These are phyloP conservation scores for Phlebiopsis gigantea DNA, from an alignment of 768 basidiomycete genomes.

Conservation along the genomic window DNA sequence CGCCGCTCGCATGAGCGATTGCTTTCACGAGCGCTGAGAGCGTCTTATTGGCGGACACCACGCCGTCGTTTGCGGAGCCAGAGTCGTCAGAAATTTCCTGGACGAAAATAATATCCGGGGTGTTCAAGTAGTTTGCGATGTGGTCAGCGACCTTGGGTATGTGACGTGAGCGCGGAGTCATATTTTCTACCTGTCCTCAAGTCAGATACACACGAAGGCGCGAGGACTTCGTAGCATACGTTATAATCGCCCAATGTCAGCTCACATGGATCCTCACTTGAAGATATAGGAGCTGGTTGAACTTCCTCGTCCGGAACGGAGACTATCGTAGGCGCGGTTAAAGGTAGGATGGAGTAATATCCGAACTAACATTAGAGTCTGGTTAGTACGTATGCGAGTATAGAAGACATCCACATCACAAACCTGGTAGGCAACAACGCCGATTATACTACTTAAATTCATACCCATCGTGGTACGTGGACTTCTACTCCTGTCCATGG, in stretches of 20 bases:
- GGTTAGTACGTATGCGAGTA: neutral
- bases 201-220: neutral
- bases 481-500: conserved; percentile 49
- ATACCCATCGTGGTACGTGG: conserved; percentile 44
- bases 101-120: conserved; percentile 56
- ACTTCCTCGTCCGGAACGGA: conserved; percentile 30
- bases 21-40: conserved; percentile 43
- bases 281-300: conserved; percentile 34
- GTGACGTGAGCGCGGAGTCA: conserved; percentile 44
- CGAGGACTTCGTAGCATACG: conserved; percentile 32
- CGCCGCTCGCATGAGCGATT: conserved; percentile 36
- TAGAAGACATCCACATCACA: neutral
- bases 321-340: conserved; percentile 46
- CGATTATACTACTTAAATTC: conserved; percentile 44
- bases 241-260: conserved; percentile 60
- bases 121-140: conserved; percentile 41
- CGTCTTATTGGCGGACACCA: conserved; percentile 48
- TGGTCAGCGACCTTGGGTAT: conserved; percentile 46
- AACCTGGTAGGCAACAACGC: conserved; percentile 50
- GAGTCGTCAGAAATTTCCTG: conserved; percentile 64
- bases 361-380: conserved; percentile 25
- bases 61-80: conserved; percentile 47
- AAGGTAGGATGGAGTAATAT: conserved; percentile 52
- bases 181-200: conserved; percentile 44
- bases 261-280: conserved; percentile 32